Evolutionary conservation across 257 asterid species (phyloP).

Genomic region (Gardenia jasminoides): DNA sequence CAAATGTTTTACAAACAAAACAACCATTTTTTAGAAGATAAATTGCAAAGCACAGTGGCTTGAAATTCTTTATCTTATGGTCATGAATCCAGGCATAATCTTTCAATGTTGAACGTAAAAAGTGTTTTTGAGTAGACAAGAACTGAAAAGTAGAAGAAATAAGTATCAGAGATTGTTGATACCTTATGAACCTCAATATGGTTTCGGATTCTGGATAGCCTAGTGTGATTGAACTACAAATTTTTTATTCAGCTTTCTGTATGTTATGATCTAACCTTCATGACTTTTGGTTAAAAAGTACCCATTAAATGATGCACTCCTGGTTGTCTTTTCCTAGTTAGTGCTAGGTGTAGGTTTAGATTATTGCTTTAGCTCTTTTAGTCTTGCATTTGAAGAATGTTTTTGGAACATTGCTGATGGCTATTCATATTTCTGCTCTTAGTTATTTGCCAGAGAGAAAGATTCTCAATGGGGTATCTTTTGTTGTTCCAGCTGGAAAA

Average conservation of each 20-base stretch:
- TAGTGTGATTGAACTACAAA: background rate
- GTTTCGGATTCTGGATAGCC: background rate
- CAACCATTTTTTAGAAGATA: too few relatives aligned
- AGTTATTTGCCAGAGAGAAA: conserved; percentile 86
- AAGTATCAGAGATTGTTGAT: background rate
- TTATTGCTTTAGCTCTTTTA: background rate
- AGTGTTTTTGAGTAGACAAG: too few relatives aligned
- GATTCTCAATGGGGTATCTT: conserved; percentile 89
- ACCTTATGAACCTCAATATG: background rate
- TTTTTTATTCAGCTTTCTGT: background rate
- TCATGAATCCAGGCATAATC: background rate
- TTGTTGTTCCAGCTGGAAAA: conserved; percentile 90
- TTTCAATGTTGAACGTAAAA: too few relatives aligned
- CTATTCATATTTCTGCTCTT: conserved; percentile 22
- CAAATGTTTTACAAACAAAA: background rate
- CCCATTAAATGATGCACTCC: background rate
- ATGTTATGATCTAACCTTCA: background rate
- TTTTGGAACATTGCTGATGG: conserved; percentile 15
- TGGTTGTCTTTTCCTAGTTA: background rate
- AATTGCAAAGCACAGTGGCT: background rate
- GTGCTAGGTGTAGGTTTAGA: background rate
- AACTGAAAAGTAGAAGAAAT: too few relatives aligned
- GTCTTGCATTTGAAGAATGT: conserved; percentile 2
- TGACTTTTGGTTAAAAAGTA: background rate
- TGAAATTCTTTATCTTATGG: too few relatives aligned